Evolutionary conservation across 768 basidiomycete genomes (phyloP), one percentile per base, ranked within the genome.

Genomic region (Tylopilus plumbeoviolaceoides): DNA sequence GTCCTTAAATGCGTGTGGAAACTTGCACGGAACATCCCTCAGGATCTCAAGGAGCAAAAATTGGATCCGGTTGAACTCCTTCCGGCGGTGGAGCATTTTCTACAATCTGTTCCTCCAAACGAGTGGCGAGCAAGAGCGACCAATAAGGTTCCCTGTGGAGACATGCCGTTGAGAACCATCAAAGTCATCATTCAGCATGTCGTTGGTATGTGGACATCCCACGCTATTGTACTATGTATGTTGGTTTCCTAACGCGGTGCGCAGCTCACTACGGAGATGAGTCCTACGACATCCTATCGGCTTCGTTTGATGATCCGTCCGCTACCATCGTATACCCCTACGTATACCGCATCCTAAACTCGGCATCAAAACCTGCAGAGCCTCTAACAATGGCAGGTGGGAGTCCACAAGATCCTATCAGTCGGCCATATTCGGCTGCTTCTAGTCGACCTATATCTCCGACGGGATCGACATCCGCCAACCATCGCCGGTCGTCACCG

Each of bases 1-100:
- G n/a, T 92, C 17, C 71, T 94, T 53, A 95, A 98, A 75, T 99
- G 97, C 70, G 83, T 99, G 25, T 98, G 97, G 97, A 99, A 99
- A 72, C 74, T 98, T 51, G 93, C 93, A 6, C 80, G 95, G 58
- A 95, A 91, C 58, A 91, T 98, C 44, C 93, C 93, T 6, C 90
- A 94, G 63, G 92, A 95, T 66, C 78, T 99, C 43, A 81, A 81
- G 57, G 87, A 91, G 40, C 76, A 82, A 5, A 77, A 82, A 18
- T 76, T 99, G 33, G 89, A 92, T 65, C 89, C 94, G 18, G 85
- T 91, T 17, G 90, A 93, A 59, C 72, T 99, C 30, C 88, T 98
- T 65, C 87, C 87, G 15, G 88, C 94, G 5, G 87, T 99, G 56
- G 97, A 99, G 66, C 85, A 91, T 56, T 98, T 99, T 72, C 69